phyloP scores from a whole-genome alignment of 192 early-diverging fungal genomes.

The Mortierella claussenii region DNA sequence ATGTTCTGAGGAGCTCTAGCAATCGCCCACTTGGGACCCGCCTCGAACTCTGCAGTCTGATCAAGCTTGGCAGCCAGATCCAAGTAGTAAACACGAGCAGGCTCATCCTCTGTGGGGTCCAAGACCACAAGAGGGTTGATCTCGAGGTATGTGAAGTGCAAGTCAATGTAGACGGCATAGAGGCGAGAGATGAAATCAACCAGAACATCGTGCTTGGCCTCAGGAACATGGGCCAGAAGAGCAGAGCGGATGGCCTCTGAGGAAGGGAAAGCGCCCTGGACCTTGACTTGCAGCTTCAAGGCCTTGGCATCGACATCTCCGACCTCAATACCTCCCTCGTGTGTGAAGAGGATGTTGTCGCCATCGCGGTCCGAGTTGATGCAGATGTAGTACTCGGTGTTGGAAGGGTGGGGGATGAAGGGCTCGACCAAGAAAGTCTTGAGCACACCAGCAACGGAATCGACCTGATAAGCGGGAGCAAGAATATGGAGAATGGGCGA shows the following conservation, averaged over 20 bases:
- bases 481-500: background rate
- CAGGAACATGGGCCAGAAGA: conserved; percentile 79
- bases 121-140: conserved; percentile 99
- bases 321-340: conserved; percentile 98
- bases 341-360: conserved; percentile 96
- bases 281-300: conserved; percentile 83
- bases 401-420: conserved; percentile 90
- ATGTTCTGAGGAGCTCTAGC: conserved; percentile 74
- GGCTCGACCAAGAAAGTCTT: conserved; percentile 97
- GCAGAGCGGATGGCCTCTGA: conserved; percentile 69
- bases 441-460: conserved; percentile 83
- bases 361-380: conserved; percentile 97
- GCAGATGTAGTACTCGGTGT: conserved; percentile 97
- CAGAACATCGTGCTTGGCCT: conserved; percentile 76
- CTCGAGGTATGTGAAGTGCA: conserved; percentile 99
- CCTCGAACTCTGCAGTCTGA: conserved; percentile 98
- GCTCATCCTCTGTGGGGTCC: conserved; percentile 63
- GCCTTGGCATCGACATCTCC: conserved; percentile 99
- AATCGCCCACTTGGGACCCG: conserved; percentile 95
- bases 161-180: conserved; percentile 94
- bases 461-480: no score
- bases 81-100: conserved; percentile 87
- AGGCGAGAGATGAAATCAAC: conserved; percentile 93
- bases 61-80: conserved; percentile 99
- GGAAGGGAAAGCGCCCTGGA: conserved; percentile 83